Evolutionary conservation across 306 rosid genomes (phyloP), one percentile per base, ranked within the genome.

Genomic region (Prunus persica): DNA sequence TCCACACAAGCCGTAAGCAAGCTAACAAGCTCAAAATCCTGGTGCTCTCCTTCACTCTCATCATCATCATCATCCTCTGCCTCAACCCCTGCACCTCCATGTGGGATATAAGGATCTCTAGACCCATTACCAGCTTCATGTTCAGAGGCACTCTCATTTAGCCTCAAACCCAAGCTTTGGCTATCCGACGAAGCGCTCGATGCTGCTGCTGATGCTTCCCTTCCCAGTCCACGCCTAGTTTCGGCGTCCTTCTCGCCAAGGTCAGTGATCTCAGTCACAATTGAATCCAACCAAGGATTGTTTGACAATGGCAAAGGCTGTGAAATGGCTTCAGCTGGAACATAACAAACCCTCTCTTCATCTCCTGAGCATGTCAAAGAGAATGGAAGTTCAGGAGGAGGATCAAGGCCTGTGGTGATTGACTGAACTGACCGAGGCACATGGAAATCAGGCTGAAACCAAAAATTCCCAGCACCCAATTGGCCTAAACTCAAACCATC

Each of bases 1-100:
- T 96, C 98, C 5, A 96, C 88, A 64, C 99, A 96, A 46, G 93
- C 93, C 10, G 86, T 78, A 5, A 96, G 90, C 41, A 90, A 76
- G 75, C 91, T 89, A 10, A 96, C 76, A 3, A 96, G 90, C 85
- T 96, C 98, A 34, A 89, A 85, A 14, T 90, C 95, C 71, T 84
- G 86, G 41, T 82, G 82, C 86, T 89, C 96, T 45, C 64, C 87
- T 80, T 83, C 83, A 45, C 79, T 82, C 11, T 84, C 83, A 10
- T 28, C 45, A 30, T 78, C 87, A 12, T 88, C 88, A 15, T 79
- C 91, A 32, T 88, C 98, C 65, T 83, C 86, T 19, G 87, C 77
- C 66, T 80, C 92, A 24, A 79, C 80, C 65, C 82, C 87, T 12
- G 85, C 74, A 38, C 80, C 91, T 72, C 84, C 86, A 22, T 80